These are phyloP conservation scores for Candida manassasensis DNA, from an alignment of 805 yeast species.

Conservation along the genomic window DNA sequence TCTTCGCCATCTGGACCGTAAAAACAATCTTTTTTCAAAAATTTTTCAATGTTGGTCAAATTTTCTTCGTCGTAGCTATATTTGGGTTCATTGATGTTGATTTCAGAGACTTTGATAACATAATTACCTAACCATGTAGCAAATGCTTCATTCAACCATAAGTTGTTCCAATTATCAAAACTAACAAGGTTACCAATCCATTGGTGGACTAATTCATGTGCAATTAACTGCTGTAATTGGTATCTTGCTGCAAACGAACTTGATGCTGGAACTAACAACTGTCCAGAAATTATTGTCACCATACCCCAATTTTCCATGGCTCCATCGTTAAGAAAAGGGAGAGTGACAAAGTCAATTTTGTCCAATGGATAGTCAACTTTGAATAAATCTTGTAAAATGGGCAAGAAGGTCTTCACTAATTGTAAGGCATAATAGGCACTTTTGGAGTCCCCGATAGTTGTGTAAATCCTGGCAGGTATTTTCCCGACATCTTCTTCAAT, in stretches of 20 bases:
- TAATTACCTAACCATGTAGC: constrained; percentile 69
- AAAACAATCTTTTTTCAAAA: constrained; percentile 34
- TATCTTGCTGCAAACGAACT: constrained; percentile 20
- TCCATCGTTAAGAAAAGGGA: constrained; percentile 70
- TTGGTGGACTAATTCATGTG: constrained; percentile 75
- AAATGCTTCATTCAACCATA: constrained; percentile 76
- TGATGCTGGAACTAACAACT: constrained; percentile 22
- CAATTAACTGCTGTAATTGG: constrained; percentile 50
- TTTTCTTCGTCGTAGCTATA: constrained; percentile 2
- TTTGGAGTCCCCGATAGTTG: constrained; percentile 48
- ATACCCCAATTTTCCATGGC: constrained; percentile 81
- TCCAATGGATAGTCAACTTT: constrained; percentile 48
- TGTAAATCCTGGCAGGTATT: constrained; percentile 48
- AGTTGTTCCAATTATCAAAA: constrained; percentile 61
- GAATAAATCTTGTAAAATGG: constrained; percentile 43
- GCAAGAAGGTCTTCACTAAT: constrained; percentile 44
- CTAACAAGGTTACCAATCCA: constrained; percentile 71
- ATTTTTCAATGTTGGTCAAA: constrained; percentile 17
- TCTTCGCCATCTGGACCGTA: neutral
- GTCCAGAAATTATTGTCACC: constrained; percentile 54
- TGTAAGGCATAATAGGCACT: constrained; percentile 49
- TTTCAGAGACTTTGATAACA: constrained; percentile 24
- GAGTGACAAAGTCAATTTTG: constrained; percentile 62
- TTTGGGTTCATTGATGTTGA: constrained; percentile 6
- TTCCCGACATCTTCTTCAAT: constrained; percentile 16